phyloP scores from a whole-genome alignment of 148 eudicot genomes.

The Pharnaceum exiguum region DNA sequence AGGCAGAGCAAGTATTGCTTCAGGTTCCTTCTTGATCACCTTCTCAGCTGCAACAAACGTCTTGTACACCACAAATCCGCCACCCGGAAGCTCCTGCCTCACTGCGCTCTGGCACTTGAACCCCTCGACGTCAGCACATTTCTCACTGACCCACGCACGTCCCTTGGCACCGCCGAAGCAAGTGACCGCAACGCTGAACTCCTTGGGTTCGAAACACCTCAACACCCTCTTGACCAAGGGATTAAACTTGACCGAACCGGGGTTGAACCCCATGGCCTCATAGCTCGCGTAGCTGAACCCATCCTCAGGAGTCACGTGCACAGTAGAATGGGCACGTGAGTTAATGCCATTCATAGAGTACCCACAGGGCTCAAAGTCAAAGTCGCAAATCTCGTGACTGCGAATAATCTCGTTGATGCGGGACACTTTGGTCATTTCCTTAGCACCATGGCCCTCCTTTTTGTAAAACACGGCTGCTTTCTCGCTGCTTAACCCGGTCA shows the following conservation, averaged over 20 bases:
- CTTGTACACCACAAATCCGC: constrained; percentile 23
- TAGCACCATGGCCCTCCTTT: constrained; percentile 7
- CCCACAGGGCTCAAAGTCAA: constrained; percentile 57
- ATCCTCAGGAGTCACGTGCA: constrained; percentile 56
- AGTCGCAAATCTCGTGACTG: constrained; percentile 43
- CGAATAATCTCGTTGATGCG: constrained; percentile 31
- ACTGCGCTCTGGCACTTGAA: constrained; percentile 17
- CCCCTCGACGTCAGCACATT: constrained; percentile 18
- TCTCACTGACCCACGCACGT: constrained; percentile 18
- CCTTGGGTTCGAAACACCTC: constrained; percentile 34
- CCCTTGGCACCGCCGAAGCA: constrained; percentile 10
- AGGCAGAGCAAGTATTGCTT: too few species aligned
- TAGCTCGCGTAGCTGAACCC: constrained; percentile 62
- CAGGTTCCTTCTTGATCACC: too few species aligned
- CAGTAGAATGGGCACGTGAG: constrained; percentile 36
- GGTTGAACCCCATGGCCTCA: constrained; percentile 50
- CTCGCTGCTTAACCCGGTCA: constrained; percentile 37
- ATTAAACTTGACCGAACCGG: constrained; percentile 9
- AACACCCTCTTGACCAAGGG: constrained; percentile 33
- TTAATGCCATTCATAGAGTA: constrained; percentile 58
- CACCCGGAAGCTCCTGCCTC: constrained; percentile 18
- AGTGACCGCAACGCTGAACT: constrained; percentile 41
- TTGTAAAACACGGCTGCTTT: constrained; percentile 38
- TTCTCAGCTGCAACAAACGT: constrained; percentile 14
- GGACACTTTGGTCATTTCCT: constrained; percentile 42